phyloP scores from a whole-genome alignment of 2,329 filamentous ascomycete species.

The Laburnicola sp. region DNA sequence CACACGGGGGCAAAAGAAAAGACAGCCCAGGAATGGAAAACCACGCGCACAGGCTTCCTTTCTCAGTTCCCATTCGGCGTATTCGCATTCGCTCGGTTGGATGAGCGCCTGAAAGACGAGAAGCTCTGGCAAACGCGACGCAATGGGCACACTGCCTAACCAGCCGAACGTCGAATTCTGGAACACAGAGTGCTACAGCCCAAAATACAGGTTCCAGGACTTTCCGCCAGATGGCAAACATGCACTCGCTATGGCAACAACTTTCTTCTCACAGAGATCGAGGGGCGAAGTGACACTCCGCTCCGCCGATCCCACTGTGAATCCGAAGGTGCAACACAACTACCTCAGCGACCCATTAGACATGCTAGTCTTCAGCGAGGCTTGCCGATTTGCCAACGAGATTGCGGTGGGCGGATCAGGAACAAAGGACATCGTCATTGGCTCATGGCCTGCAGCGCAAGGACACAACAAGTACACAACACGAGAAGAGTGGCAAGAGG shows the following conservation, averaged over 20 bases:
- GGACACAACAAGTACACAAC: constrained; percentile 58
- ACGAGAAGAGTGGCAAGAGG: constrained; percentile 61
- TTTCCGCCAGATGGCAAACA: constrained; percentile 58
- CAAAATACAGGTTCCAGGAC: constrained; percentile 60
- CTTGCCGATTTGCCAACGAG: constrained; percentile 62
- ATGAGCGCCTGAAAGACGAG: constrained; percentile 60
- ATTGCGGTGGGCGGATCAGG: constrained; percentile 61
- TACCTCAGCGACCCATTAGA: constrained; percentile 63
- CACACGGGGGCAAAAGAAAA: constrained; percentile 53
- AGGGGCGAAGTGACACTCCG: constrained; percentile 59
- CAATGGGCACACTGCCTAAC: constrained; percentile 60
- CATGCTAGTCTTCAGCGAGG: constrained; percentile 62
- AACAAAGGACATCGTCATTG: constrained; percentile 62
- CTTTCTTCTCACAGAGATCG: constrained; percentile 58
- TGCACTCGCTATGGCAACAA: constrained; percentile 55
- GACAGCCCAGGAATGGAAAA: constrained; percentile 60
- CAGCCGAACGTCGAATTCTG: constrained; percentile 68
- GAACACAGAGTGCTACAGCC: constrained; percentile 64
- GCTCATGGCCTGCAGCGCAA: constrained; percentile 59
- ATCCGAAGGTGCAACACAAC: constrained; percentile 62
- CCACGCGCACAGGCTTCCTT: constrained; percentile 61
- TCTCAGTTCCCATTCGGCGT: constrained; percentile 66
- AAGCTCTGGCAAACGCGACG: constrained; percentile 63
- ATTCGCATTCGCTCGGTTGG: constrained; percentile 65
- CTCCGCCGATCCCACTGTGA: constrained; percentile 51